These are phyloP conservation scores for Blastomyces parvus DNA, from an alignment of 2,329 filamentous ascomycete genomes.

Conservation along the genomic window DNA sequence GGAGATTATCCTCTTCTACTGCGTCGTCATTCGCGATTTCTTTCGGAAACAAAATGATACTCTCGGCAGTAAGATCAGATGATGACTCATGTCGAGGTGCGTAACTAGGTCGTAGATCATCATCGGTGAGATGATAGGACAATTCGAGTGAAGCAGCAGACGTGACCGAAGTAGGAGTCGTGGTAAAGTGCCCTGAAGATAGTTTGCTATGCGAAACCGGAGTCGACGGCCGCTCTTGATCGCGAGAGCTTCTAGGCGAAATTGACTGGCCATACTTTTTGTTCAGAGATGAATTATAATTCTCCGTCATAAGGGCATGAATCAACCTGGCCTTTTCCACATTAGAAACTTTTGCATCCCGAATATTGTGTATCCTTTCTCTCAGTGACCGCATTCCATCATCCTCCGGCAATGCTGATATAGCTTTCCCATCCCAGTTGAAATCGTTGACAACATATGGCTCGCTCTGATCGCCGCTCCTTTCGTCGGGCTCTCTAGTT, in stretches of 20 bases:
- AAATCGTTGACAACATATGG: not conserved
- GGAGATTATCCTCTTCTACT: constrained; percentile 42
- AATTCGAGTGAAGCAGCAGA: constrained; percentile 24
- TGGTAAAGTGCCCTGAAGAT: constrained; percentile 23
- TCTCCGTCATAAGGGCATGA: constrained; percentile 61
- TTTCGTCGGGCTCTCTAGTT: constrained; percentile 1
- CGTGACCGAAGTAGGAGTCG: constrained; percentile 21
- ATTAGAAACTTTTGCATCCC: constrained; percentile 49
- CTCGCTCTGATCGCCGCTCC: not conserved
- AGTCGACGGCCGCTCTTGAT: constrained; percentile 23
- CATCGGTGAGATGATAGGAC: constrained; percentile 35
- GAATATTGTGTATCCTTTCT: constrained; percentile 58
- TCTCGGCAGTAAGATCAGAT: constrained; percentile 10
- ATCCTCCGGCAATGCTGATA: constrained; percentile 54
- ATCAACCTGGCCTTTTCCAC: constrained; percentile 62
- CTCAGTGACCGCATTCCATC: constrained; percentile 66
- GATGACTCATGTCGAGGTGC: constrained; percentile 38
- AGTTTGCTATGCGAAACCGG: constrained; percentile 25
- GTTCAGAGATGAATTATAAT: constrained; percentile 46
- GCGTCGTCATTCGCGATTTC: constrained; percentile 40
- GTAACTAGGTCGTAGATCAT: constrained; percentile 60
- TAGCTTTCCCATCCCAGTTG: constrained; percentile 16
- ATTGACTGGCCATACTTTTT: constrained; percentile 20
- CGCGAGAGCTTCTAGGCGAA: constrained; percentile 21
- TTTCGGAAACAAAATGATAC: constrained; percentile 22